Conservation (phyloP, 2,329 filamentous ascomycete genomes). For the Aspergillus aculeatinus region DNA sequence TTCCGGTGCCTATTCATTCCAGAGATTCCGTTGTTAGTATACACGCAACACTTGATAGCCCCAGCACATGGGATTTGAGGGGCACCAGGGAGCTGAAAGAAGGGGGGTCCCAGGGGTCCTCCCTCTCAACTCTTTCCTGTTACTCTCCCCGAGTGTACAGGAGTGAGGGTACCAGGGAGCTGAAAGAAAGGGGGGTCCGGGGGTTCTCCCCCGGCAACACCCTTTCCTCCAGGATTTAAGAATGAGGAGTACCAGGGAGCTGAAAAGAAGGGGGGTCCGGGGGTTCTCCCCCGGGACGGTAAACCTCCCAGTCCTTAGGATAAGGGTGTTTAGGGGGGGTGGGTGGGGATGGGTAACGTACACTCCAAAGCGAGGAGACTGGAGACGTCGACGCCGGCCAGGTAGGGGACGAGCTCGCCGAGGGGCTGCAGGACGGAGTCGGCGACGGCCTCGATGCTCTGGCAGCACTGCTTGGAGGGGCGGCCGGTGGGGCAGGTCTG, state of each 20-base stretch:
- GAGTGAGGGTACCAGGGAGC: too few relatives aligned
- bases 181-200: not conserved
- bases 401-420: slow-evolving; percentile 22
- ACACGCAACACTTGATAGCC: too few relatives aligned
- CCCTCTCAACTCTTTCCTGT: too few relatives aligned
- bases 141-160: not conserved
- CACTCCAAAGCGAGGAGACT: slow-evolving; percentile 28
- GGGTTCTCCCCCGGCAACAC: too few relatives aligned
- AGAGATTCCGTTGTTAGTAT: too few relatives aligned
- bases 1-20: slow-evolving; percentile 20
- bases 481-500: slow-evolving; percentile 22
- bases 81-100: too few relatives aligned
- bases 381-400: slow-evolving; percentile 23
- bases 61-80: too few relatives aligned
- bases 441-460: slow-evolving; percentile 18
- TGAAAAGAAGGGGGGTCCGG: not conserved
- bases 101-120: too few relatives aligned
- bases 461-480: slow-evolving; percentile 29
- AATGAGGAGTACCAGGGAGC: not conserved
- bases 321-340: not conserved
- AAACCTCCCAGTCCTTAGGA: too few relatives aligned
- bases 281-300: too few relatives aligned
- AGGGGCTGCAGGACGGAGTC: slow-evolving; percentile 19
- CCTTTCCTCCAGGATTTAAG: too few relatives aligned
- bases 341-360: slow-evolving; percentile 16